Evolutionary conservation across 768 basidiomycete species (phyloP).

Genomic region (Amyloporia xantha): DNA sequence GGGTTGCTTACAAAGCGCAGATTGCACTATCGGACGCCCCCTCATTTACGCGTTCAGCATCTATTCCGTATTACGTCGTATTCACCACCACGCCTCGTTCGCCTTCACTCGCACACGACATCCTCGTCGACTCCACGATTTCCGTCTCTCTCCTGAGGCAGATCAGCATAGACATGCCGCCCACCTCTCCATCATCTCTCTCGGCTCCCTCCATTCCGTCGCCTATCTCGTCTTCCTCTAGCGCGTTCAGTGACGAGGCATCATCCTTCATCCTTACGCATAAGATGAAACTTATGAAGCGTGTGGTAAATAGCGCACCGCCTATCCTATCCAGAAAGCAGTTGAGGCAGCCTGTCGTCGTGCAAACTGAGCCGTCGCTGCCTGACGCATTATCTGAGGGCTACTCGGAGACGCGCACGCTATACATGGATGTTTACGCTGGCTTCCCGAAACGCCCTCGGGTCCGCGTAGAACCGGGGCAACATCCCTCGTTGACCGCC

Average conservation of each 20-base stretch:
- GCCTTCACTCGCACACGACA: conserved; percentile 48
- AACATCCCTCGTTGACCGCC: conserved; percentile 41
- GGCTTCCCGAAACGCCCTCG: conserved; percentile 70
- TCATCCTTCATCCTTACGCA: conserved; percentile 14
- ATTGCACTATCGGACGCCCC: conserved; percentile 58
- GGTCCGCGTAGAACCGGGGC: conserved; percentile 30
- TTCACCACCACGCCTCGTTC: conserved; percentile 61
- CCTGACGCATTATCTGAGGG: conserved; percentile 19
- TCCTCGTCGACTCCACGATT: conserved; percentile 65
- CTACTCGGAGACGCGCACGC: conserved; percentile 36
- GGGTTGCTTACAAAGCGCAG: no score
- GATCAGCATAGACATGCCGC: conserved; percentile 43
- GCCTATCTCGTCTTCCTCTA: conserved; percentile 32
- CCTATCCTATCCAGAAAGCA: conserved; percentile 6
- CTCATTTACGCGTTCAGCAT: conserved; percentile 52
- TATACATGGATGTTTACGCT: conserved; percentile 48
- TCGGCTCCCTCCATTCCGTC: conserved; percentile 13
- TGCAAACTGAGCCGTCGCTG: conserved; percentile 18
- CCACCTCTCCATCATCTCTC: conserved; percentile 35
- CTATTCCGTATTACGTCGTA: conserved; percentile 68
- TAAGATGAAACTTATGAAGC: conserved; percentile 23
- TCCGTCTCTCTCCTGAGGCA: conserved; percentile 60
- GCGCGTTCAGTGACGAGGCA: conserved; percentile 34
- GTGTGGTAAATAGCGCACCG: conserved; percentile 24
- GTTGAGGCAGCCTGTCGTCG: conserved; percentile 5